Conservation (phyloP, 495 filamentous ascomycete species). For the Hyaloscypha variabilis region DNA sequence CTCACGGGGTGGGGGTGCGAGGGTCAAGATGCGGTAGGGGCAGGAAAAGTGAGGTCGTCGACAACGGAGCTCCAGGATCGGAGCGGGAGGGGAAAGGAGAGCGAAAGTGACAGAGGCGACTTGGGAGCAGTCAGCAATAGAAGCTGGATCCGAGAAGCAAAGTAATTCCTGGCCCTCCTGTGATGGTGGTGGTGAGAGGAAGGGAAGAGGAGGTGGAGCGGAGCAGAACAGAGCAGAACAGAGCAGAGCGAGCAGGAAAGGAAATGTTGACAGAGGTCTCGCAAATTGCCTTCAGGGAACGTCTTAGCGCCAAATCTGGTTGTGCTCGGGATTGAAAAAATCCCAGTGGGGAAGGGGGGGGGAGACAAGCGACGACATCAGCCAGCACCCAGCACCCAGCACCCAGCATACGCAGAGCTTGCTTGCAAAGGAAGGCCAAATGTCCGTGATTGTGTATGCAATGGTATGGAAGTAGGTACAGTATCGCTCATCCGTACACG, state of each 20-base stretch:
- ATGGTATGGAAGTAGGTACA: no score
- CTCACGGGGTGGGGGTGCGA: background rate
- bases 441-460: no score
- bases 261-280: constrained; percentile 2
- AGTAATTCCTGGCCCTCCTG: constrained; percentile 7
- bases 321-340: constrained; percentile 7
- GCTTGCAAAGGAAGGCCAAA: background rate
- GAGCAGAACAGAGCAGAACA: no score
- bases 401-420: background rate
- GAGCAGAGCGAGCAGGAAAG: background rate
- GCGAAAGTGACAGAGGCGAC: constrained; percentile 1
- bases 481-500: no score
- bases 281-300: constrained; percentile 10
- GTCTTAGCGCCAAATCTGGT: background rate
- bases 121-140: background rate
- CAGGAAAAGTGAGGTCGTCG: constrained; percentile 18
- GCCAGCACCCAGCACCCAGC: no score
- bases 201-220: background rate
- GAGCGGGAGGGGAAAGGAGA: constrained; percentile 34
- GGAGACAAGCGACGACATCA: background rate
- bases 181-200: constrained; percentile 6
- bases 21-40: constrained; percentile 5
- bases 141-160: background rate
- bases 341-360: background rate
- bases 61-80: constrained; percentile 22